Evolutionary conservation across 31 red algal genomes (phyloP), one percentile per base, ranked within the genome.

Genomic region (Asparagopsis taxiformis): DNA sequence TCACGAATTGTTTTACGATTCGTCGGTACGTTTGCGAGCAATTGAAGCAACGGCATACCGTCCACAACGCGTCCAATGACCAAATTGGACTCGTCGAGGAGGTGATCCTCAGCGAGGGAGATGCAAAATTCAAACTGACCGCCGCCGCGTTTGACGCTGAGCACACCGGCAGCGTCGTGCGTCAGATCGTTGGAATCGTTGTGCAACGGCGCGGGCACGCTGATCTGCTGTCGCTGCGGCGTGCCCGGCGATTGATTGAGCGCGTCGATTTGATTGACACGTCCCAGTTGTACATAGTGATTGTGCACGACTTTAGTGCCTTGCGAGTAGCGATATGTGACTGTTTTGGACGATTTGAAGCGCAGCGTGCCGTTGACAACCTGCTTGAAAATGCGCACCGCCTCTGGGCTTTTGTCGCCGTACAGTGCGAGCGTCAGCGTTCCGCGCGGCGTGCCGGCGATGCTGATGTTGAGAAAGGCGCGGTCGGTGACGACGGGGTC

Each of bases 61-160:
- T 87, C 74, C 19, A 93, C 36, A 43, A 93, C 82, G 23, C 65
- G 41, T 7, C 90, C 90, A 33, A 93, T 77, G 17, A 93, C 90
- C 19, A 93, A 11, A n/a, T 54, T 23, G 13, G 50, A 74, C 7
- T 31, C 22, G 20, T 84, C 89, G 6, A 64, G 59, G 17, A 51
- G 22, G 2, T 37, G 8, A 35, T 51, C 38, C 35, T 68, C 52
- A 7, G 26, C 58, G 41, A 54, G 26, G 13, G 60, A 23, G 29
- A 90, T 68, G 2, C 49, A 67, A 31, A 79, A 90, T 41, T 90
- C 86, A 32, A 90, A 80, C n/a, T n/a, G n/a, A 15, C 59, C 59
- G 10, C 86, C 86, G 3, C 69, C 68, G 4, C 59, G 36, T 16
- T 31, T 56, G 15, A 74, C 51, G 31, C 62, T 66, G 15, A 90